phyloP scores from a whole-genome alignment of 1,284 basidiomycete species.

The Puccinia polysora region DNA sequence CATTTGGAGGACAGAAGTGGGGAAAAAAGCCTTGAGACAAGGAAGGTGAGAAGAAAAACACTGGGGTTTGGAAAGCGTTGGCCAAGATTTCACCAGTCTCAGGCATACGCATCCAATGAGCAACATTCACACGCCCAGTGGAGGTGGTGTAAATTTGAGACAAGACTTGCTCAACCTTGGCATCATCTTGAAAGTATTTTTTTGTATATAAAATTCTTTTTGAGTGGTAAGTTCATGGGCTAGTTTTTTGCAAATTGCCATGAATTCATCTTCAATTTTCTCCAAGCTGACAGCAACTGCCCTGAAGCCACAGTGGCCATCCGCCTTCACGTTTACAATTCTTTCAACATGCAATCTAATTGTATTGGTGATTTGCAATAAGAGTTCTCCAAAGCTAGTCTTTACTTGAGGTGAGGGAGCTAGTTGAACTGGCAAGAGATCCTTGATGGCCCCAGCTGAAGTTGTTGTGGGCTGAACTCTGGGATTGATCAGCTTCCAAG shows the following conservation, averaged over 20 bases:
- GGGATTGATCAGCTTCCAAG: not conserved
- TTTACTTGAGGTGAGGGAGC: no score
- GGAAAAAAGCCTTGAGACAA: constrained; percentile 11
- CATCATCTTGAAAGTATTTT: not conserved
- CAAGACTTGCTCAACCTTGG: not conserved
- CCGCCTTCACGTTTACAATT: not conserved
- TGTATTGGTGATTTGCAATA: no score
- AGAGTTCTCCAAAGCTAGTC: no score
- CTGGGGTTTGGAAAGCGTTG: not conserved
- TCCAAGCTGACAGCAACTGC: not conserved
- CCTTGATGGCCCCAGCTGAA: no score
- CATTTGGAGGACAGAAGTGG: not conserved
- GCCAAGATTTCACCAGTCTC: not conserved
- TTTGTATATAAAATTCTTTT: not conserved
- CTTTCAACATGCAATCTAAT: not conserved
- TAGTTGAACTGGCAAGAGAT: no score
- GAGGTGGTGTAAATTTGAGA: not conserved
- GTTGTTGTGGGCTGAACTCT: no score
- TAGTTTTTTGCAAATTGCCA: not conserved
- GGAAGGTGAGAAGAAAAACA: not conserved
- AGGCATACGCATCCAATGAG: not conserved
- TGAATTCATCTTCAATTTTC: not conserved
- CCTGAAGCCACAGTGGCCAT: not conserved
- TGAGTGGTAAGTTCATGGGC: not conserved
- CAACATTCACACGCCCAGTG: not conserved